phyloP scores from a whole-genome alignment of 2,329 filamentous ascomycete species.

The Aspergillus sclerotialis region DNA sequence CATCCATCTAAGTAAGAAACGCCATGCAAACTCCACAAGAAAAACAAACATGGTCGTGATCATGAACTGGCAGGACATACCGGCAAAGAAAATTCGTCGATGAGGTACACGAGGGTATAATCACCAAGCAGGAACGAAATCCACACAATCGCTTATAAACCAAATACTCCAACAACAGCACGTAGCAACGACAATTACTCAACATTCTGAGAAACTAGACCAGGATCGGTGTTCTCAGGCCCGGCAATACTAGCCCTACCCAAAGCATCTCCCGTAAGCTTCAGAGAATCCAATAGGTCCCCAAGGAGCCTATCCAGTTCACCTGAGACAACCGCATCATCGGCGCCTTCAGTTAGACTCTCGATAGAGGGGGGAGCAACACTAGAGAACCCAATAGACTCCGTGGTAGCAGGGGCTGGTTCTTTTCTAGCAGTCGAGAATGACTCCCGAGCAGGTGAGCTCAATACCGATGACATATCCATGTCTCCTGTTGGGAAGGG shows the following conservation, averaged over 20 bases:
- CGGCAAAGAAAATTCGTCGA: no score
- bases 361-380: constrained; percentile 32
- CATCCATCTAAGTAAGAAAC: no score
- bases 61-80: no score
- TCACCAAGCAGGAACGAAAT: no score
- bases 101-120: no score
- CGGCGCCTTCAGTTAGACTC: constrained; percentile 31
- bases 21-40: no score
- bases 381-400: constrained; percentile 29
- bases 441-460: constrained; percentile 14
- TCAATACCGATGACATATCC: background rate
- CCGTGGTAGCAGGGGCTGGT: constrained; percentile 4
- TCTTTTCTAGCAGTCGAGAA: constrained; percentile 15
- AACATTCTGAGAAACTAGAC: constrained; percentile 9
- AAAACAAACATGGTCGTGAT: no score
- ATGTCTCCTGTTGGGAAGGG: constrained; percentile 16
- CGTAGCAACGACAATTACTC: no score
- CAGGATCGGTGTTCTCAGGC: constrained; percentile 8
- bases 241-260: constrained; percentile 9
- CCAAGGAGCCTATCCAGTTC: constrained; percentile 37
- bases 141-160: no score
- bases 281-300: constrained; percentile 32
- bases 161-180: no score
- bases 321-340: constrained; percentile 27
- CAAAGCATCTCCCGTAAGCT: constrained; percentile 29